Percentiles rank a stretch among this genome's conserved stretches.
These are phyloP conservation scores for Vigna trinervia DNA, from an alignment of 306 rosid genomes.

Conservation along the genomic window DNA sequence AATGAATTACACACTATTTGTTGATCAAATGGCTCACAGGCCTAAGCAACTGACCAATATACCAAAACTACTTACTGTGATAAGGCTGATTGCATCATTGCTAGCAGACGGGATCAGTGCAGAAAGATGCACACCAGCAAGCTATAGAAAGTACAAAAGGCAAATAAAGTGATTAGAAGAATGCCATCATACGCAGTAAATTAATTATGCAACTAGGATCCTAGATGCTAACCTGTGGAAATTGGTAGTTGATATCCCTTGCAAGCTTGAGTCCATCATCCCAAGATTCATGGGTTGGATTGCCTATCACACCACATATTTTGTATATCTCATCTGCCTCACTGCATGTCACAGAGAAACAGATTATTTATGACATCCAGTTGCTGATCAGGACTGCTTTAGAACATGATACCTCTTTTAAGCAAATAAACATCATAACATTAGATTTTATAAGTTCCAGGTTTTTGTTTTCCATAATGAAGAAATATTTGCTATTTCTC, in stretches of 20 bases:
- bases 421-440: conserved; percentile 9
- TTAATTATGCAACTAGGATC: background rate
- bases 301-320: conserved; percentile 92
- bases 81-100: conserved; percentile 76
- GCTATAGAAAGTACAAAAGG: conserved; percentile 54
- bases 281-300: conserved; percentile 84
- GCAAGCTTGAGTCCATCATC: conserved; percentile 87
- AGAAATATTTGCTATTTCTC: background rate
- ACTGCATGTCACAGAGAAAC: conserved; percentile 55
- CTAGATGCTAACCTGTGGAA: conserved; percentile 69
- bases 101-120: conserved; percentile 75
- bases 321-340: conserved; percentile 92
- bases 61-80: conserved; percentile 60
- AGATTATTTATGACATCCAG: conserved; percentile 24
- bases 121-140: conserved; percentile 81
- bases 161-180: background rate
- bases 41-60: background rate
- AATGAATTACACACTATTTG: background rate
- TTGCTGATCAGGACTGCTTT: conserved; percentile 3
- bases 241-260: conserved; percentile 85
- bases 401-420: conserved; percentile 5
- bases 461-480: background rate
- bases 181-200: background rate
- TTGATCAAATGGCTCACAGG: conserved; percentile 3
- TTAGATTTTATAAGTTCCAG: background rate